Evolutionary conservation across 495 filamentous ascomycete species (phyloP).

Genomic region (Amniculicola lignicola): DNA sequence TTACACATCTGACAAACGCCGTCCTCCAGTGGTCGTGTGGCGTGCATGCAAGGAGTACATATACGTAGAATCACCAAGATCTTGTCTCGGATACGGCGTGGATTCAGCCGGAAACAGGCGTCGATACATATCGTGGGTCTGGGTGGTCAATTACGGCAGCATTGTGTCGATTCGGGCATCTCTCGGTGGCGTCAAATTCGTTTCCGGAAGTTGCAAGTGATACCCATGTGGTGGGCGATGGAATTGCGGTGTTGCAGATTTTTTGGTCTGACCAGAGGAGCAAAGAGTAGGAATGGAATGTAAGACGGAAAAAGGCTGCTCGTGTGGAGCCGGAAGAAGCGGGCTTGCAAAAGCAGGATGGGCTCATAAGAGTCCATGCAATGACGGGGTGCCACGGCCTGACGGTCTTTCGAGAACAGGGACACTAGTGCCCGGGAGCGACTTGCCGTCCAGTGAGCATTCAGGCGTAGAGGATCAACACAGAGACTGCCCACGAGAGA

Average conservation of each 20-base stretch:
- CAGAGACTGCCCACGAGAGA: too few relatives aligned
- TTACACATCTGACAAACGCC: too few relatives aligned
- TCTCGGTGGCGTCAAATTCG: conserved; percentile 19
- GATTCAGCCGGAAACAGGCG: conserved; percentile 19
- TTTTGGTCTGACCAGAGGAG: conserved; percentile 18
- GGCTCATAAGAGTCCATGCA: conserved; percentile 13
- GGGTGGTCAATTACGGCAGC: too few relatives aligned
- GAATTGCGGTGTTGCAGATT: conserved; percentile 18
- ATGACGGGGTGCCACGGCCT: conserved; percentile 15
- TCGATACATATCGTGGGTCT: too few relatives aligned
- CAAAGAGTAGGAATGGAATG: neutral
- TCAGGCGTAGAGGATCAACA: neutral
- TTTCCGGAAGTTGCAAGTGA: conserved; percentile 1
- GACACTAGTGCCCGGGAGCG: conserved; percentile 15
- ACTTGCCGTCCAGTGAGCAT: neutral
- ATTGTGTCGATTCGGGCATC: too few relatives aligned
- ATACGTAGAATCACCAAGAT: too few relatives aligned
- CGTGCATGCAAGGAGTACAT: too few relatives aligned
- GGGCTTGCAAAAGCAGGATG: conserved; percentile 16
- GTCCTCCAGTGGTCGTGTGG: too few relatives aligned
- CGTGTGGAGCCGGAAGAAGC: conserved; percentile 28
- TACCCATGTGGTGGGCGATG: too few relatives aligned
- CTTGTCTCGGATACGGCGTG: too few relatives aligned
- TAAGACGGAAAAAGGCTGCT: conserved; percentile 10
- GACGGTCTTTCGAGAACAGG: conserved; percentile 14